Evolutionary conservation across 805 yeast species (phyloP).

Genomic region (Starmerella bombi): DNA sequence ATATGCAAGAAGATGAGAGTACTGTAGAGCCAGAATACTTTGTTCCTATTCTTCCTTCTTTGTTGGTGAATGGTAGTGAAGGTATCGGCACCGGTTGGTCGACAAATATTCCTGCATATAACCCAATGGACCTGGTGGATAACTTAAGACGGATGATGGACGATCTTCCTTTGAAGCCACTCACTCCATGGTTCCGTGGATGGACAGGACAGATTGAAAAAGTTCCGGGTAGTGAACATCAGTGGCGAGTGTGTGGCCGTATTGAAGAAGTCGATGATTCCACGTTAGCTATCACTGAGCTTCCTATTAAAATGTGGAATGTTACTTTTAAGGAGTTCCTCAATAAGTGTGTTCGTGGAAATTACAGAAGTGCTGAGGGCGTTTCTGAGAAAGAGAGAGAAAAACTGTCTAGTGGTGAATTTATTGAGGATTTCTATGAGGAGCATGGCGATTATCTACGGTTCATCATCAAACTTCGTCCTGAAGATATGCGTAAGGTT

Average conservation of each 20-base stretch:
- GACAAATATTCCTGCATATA: conserved; percentile 78
- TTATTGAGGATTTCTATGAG: conserved; percentile 92
- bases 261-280: conserved; percentile 70
- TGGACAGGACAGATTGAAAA: conserved; percentile 78
- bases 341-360: conserved; percentile 42
- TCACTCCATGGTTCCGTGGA: conserved; percentile 91
- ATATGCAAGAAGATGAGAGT: conserved; percentile 83
- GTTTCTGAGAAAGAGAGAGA: conserved; percentile 33
- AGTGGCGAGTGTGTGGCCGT: conserved; percentile 62
- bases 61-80: conserved; percentile 91
- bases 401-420: conserved; percentile 34
- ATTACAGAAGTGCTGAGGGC: conserved; percentile 33
- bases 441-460: conserved; percentile 68
- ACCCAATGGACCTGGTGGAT: conserved; percentile 68
- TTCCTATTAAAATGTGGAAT: conserved; percentile 91
- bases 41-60: conserved; percentile 84
- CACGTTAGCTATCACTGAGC: conserved; percentile 77
- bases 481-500: conserved; percentile 75
- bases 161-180: conserved; percentile 52
- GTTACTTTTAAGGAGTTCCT: conserved; percentile 76
- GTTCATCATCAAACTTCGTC: conserved; percentile 60
- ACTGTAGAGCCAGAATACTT: conserved; percentile 95
- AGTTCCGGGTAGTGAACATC: conserved; percentile 38
- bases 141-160: conserved; percentile 64
- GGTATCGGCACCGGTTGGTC: conserved; percentile 99